Percentiles rank a stretch among this genome's conserved stretches.
Evolutionary conservation across 2,329 filamentous ascomycete genomes (phyloP).

Genomic region (Fusarium pseudograminearum): DNA sequence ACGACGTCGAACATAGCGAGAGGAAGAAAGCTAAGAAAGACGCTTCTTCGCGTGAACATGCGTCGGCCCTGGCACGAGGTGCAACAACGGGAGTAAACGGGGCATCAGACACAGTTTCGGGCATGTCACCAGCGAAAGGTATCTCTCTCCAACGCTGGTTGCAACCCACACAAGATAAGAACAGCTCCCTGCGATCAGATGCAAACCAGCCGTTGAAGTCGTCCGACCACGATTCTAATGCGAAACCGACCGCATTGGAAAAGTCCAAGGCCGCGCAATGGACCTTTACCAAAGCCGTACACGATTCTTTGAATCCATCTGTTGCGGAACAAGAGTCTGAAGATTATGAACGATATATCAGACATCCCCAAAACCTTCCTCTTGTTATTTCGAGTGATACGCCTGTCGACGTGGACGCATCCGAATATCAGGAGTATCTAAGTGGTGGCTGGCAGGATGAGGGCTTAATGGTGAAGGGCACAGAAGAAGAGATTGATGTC

Average conservation of each 20-base stretch:
- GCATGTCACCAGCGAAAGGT: slow-evolving; percentile 56
- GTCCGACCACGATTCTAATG: slow-evolving; percentile 51
- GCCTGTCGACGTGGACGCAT: slow-evolving; percentile 67
- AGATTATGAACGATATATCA: slow-evolving; percentile 90
- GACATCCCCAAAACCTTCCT: slow-evolving; percentile 88
- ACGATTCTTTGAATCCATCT: slow-evolving; percentile 85
- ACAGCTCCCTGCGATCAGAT: slow-evolving; percentile 27
- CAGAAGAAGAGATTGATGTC: slow-evolving; percentile 60
- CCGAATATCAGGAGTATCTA: slow-evolving; percentile 85
- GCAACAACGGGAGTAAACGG: slow-evolving; percentile 52
- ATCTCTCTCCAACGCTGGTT: slow-evolving; percentile 73
- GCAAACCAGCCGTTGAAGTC: slow-evolving; percentile 32
- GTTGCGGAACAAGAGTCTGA: slow-evolving; percentile 81
- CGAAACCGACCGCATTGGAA: slow-evolving; percentile 72
- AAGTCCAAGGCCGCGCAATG: slow-evolving; percentile 87
- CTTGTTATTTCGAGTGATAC: slow-evolving; percentile 80
- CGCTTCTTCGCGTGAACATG: slow-evolving; percentile 73
- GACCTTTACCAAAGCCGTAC: slow-evolving; percentile 88
- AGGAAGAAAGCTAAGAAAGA: slow-evolving; percentile 75
- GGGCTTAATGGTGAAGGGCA: slow-evolving; percentile 65
- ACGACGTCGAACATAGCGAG: slow-evolving; percentile 68
- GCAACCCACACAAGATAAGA: slow-evolving; percentile 60
- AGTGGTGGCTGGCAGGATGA: slow-evolving; percentile 74
- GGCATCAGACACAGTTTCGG: slow-evolving; percentile 55
- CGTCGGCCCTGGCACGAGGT: slow-evolving; percentile 55